Conservation (phyloP, 768 basidiomycete genomes). For the Austroboletus festivus region DNA sequence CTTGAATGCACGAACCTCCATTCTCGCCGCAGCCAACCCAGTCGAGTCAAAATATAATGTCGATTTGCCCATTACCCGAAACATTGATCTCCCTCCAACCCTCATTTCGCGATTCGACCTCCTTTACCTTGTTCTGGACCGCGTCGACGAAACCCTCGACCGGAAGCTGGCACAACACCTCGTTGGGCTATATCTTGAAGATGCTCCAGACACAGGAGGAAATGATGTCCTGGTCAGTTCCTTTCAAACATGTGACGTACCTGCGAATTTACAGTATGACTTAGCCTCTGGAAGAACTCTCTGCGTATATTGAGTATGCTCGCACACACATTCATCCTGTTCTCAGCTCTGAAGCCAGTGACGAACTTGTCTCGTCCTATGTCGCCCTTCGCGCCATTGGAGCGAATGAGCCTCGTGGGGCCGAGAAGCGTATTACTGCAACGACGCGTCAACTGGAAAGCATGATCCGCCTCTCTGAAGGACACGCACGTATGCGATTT, state of each 20-base stretch:
- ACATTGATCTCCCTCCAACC: slow-evolving; percentile 97
- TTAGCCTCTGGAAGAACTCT: slow-evolving; percentile 86
- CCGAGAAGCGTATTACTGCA: slow-evolving; percentile 94
- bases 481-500: slow-evolving; percentile 95
- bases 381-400: slow-evolving; percentile 94
- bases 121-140: slow-evolving; percentile 92
- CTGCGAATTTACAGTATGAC: slow-evolving; percentile 4
- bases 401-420: slow-evolving; percentile 73
- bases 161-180: slow-evolving; percentile 88
- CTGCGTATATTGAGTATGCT: slow-evolving; percentile 93
- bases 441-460: slow-evolving; percentile 97
- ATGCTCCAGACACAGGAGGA: slow-evolving; percentile 57
- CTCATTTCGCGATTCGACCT: slow-evolving; percentile 97
- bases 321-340: slow-evolving; percentile 81
- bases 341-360: slow-evolving; percentile 80
- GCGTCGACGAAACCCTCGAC: slow-evolving; percentile 87
- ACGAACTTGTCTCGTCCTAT: slow-evolving; percentile 84
- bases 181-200: slow-evolving; percentile 91
- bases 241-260: neutral
- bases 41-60: slow-evolving; percentile 95
- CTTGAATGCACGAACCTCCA: slow-evolving; percentile 95
- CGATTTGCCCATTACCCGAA: slow-evolving; percentile 86
- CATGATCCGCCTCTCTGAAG: slow-evolving; percentile 95
- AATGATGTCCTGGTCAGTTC: slow-evolving; percentile 72
- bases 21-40: slow-evolving; percentile 96